Base-by-base conservation (phyloP, 805 yeast species). In the Schwanniomyces yamadae region DNA sequence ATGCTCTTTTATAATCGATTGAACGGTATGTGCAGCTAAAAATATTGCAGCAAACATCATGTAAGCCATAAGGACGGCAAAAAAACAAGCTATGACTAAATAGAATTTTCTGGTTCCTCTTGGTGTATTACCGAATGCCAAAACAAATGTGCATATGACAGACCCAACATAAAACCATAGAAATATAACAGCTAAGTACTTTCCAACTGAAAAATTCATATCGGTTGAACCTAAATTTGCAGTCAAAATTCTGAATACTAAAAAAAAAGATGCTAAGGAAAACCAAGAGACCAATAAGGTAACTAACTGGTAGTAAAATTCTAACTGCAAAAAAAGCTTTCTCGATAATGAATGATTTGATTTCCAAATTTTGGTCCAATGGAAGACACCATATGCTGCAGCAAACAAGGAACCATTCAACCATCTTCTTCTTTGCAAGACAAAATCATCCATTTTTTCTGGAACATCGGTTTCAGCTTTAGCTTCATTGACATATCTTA, bases 391-490 rank as follows among this genome's bases (percentile, higher is more conserved):
- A 57, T 84, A 93, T 36, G 90, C 69, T 3, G 98, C 98, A 1
- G 99, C 98, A 66, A 93, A 93, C 55, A 93, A 77, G 2, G 99
- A 95, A 58, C 99, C 99, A 61, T 91, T 91, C 42, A 91, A 75
- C 99, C 99, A 91, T 71, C 99, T 81, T 69, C 99, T 83, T 68
- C 99, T 82, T 67, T 91, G 99, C 37, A 93, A 78, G 35, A 91
- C 86, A 54, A 93, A 88, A 55, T 93, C 98, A n/a, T 96, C 84
- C 28, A 90, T 73, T n/a, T 75, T 71, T 54, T 90, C 97, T 6
- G 98, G 98, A 33, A 89, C 98, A 73, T 93, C 98, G 3, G 98
- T 93, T 46, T 86, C 89, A 0, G 97, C 98, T 44, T 78, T 78
- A 4, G 97, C 95, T 37, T 82, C 76, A 54, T 84, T 84, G 49